These are phyloP conservation scores for Botrytis squamosa DNA, from an alignment of 2,329 filamentous ascomycete genomes.

Conservation along the genomic window DNA sequence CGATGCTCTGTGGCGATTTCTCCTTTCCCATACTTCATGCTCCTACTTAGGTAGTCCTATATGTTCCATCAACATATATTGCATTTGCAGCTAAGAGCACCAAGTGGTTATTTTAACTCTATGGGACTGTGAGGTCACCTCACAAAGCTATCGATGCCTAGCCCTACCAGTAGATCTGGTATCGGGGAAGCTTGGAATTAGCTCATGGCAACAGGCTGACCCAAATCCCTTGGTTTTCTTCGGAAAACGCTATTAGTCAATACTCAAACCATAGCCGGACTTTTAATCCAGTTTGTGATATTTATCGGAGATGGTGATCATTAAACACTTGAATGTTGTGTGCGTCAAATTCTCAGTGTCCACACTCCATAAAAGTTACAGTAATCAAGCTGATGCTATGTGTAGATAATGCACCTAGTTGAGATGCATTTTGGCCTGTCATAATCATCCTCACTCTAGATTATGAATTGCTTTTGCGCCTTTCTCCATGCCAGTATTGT, in stretches of 20 bases:
- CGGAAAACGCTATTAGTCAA: too few species aligned
- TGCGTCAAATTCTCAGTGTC: too few species aligned
- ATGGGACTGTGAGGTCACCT: neutral
- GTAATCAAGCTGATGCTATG: neutral
- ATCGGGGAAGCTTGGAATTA: neutral
- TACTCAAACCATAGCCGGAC: neutral
- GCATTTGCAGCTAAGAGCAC: neutral
- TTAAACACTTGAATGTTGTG: neutral
- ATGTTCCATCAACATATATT: fast-evolving
- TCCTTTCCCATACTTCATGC: too few species aligned
- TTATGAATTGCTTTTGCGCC: neutral
- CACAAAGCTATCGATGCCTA: too few species aligned
- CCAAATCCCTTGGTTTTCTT: neutral
- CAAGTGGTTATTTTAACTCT: neutral
- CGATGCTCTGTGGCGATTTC: neutral
- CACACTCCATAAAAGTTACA: neutral
- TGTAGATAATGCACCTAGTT: neutral
- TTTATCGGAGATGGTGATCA: neutral
- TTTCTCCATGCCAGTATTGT: neutral
- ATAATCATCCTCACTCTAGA: neutral
- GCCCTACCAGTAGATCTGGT: neutral
- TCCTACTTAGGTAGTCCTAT: neutral
- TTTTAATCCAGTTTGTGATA: neutral
- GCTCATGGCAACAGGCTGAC: neutral
- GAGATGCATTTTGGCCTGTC: neutral